A percentile compares a stretch with the other conserved stretches of the same genome.
phyloP scores from a whole-genome alignment of 257 asterid genomes.

The Jacaranda mimosifolia region DNA sequence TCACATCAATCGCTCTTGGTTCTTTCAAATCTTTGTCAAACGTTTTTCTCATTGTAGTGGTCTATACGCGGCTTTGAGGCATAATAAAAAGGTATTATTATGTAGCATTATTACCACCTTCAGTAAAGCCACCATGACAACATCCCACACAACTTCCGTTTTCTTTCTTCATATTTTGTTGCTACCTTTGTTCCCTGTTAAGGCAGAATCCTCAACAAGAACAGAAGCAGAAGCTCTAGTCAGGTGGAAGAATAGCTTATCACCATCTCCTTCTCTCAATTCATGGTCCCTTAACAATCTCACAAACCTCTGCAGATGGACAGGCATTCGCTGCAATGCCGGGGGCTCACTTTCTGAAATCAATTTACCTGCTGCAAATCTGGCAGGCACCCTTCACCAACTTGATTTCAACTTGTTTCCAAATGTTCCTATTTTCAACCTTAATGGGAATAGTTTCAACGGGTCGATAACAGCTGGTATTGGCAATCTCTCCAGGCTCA shows the following conservation, averaged over 20 bases:
- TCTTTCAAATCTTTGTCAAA: too few species aligned
- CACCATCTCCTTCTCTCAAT: too few species aligned
- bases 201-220: constrained; percentile 28
- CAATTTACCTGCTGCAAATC: constrained; percentile 45
- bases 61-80: constrained; percentile 2
- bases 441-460: too few species aligned
- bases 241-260: too few species aligned
- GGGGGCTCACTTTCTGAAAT: constrained; percentile 26
- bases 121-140: constrained; percentile 44
- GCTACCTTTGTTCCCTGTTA: constrained; percentile 38
- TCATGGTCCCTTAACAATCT: too few species aligned
- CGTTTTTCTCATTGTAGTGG: constrained; percentile 49
- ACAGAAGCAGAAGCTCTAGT: too few species aligned
- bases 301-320: too few species aligned
- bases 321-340: too few species aligned
- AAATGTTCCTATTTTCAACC: constrained; percentile 46
- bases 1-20: too few species aligned
- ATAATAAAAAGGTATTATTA: background rate
- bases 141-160: constrained; percentile 24
- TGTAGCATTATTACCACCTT: constrained; percentile 9
- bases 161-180: constrained; percentile 41
- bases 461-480: too few species aligned
- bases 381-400: constrained; percentile 51
- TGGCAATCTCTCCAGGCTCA: too few species aligned
- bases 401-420: constrained; percentile 58